These are phyloP conservation scores for Cyclostephanos invisitatus DNA, from an alignment of 108 stramenopile species.

Conservation along the genomic window DNA sequence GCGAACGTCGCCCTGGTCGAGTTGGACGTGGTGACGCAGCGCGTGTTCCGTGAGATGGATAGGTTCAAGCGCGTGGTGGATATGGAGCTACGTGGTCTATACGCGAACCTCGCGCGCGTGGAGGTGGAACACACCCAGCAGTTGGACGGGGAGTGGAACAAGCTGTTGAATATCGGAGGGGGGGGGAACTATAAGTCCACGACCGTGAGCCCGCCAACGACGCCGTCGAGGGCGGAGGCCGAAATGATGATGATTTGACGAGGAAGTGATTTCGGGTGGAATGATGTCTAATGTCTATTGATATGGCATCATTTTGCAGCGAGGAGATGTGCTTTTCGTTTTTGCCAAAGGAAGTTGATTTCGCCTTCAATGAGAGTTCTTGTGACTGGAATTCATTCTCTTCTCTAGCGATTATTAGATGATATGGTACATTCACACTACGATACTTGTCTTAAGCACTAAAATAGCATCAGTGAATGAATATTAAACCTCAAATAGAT, in stretches of 20 bases:
- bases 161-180: conserved; percentile 53
- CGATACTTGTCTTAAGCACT: too few relatives aligned
- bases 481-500: background rate
- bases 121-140: conserved; percentile 81
- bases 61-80: conserved; percentile 69
- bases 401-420: too few relatives aligned
- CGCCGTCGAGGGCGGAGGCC: conserved; percentile 11
- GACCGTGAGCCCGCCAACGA: background rate
- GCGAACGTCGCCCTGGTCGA: conserved; percentile 54
- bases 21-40: conserved; percentile 69
- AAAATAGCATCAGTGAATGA: background rate
- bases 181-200: conserved; percentile 25
- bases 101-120: conserved; percentile 67
- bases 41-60: conserved; percentile 79
- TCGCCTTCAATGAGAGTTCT: too few relatives aligned
- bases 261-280: background rate
- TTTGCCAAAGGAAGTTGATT: background rate
- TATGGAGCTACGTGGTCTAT: conserved; percentile 58
- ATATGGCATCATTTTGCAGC: background rate
- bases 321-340: too few relatives aligned
- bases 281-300: background rate
- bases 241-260: conserved; percentile 18
- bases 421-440: too few relatives aligned
- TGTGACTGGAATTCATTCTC: too few relatives aligned
- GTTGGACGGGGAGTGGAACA: conserved; percentile 75